phyloP scores from a whole-genome alignment of 2,329 filamentous ascomycete species.

The Calonectria pauciramosa region DNA sequence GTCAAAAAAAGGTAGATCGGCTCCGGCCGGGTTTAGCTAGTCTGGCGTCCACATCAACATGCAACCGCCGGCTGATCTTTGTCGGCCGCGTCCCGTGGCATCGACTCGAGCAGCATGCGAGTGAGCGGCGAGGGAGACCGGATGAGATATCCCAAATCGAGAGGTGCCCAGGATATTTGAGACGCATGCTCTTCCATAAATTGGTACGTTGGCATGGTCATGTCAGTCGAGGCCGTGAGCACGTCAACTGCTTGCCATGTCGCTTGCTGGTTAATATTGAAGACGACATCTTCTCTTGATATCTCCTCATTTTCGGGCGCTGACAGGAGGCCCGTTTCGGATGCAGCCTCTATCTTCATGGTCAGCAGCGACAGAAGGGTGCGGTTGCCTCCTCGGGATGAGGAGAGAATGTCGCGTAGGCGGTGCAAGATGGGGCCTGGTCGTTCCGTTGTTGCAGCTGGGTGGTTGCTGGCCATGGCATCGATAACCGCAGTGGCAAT shows the following conservation, averaged over 20 bases:
- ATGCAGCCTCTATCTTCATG: constrained; percentile 43
- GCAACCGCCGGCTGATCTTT: constrained; percentile 28
- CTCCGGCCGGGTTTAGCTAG: background rate
- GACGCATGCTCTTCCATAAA: constrained; percentile 45
- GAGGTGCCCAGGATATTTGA: constrained; percentile 44
- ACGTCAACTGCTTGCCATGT: constrained; percentile 35
- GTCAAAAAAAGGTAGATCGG: constrained; percentile 13
- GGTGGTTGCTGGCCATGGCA: constrained; percentile 49
- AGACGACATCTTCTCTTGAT: constrained; percentile 9
- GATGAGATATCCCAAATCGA: constrained; percentile 44
- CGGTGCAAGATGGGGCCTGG: constrained; percentile 53
- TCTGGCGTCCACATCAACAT: constrained; percentile 8
- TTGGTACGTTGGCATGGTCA: constrained; percentile 42
- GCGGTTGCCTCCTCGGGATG: constrained; percentile 58
- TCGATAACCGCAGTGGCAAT: constrained; percentile 61
- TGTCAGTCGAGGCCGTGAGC: constrained; percentile 33
- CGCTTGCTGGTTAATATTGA: constrained; percentile 28
- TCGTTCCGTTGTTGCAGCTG: constrained; percentile 34
- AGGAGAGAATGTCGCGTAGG: constrained; percentile 56
- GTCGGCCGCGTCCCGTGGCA: constrained; percentile 38
- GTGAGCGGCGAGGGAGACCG: constrained; percentile 44
- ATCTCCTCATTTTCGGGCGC: constrained; percentile 23
- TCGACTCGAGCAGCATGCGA: constrained; percentile 44
- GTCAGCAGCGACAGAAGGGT: constrained; percentile 54
- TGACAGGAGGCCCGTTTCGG: constrained; percentile 33